A percentile compares a stretch with the other conserved stretches of the same genome.
These are phyloP conservation scores for Pseudonitzschia multistriata DNA, from an alignment of 108 stramenopile species.

Conservation along the genomic window DNA sequence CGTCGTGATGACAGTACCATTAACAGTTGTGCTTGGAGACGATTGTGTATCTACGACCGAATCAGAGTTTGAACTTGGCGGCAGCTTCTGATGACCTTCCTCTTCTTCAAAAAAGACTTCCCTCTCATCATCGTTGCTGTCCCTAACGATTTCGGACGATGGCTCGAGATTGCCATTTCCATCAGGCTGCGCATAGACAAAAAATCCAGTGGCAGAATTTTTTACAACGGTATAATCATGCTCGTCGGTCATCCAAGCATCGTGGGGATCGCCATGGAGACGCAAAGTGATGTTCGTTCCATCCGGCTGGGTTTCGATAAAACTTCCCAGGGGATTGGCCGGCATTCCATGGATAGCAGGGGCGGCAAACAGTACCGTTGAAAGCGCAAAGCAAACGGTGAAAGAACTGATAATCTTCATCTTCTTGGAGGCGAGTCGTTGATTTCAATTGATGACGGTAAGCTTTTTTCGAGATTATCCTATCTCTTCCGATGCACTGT, in stretches of 20 bases:
- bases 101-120: neutral
- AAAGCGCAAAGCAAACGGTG: neutral
- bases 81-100: neutral
- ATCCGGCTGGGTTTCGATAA: constrained; percentile 14
- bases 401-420: neutral
- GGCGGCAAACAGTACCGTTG: neutral
- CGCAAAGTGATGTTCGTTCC: constrained; percentile 2
- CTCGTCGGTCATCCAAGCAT: constrained; percentile 16
- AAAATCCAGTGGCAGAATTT: constrained; percentile 1
- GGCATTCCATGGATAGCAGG: constrained; percentile 13
- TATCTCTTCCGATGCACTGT: neutral
- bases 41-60: neutral
- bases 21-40: neutral
- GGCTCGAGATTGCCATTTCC: constrained; percentile 9
- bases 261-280: constrained; percentile 19
- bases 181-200: constrained; percentile 12
- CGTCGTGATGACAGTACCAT: neutral
- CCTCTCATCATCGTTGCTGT: neutral
- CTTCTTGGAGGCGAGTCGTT: neutral
- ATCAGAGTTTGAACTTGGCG: constrained; percentile 1
- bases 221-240: constrained; percentile 13
- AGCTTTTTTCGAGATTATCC: neutral
- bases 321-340: constrained; percentile 14
- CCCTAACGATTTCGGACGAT: neutral
- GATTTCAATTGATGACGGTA: neutral